Percentiles rank a stretch among this genome's conserved stretches.
Evolutionary conservation across 306 rosid species (phyloP).

Genomic region (Trifolium subterraneum): DNA sequence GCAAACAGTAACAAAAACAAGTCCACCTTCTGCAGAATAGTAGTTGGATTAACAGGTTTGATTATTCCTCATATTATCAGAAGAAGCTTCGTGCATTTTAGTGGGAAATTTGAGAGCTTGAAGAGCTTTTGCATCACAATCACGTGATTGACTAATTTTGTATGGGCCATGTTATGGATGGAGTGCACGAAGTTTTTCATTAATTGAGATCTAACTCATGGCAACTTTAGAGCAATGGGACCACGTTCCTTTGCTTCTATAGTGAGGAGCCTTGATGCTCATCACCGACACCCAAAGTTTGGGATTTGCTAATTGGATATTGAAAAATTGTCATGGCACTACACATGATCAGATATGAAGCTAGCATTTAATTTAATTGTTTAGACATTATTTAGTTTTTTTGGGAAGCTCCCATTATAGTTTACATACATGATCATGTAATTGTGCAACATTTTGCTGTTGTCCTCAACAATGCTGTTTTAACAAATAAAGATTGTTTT

Average conservation of each 20-base stretch:
- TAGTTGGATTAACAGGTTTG: constrained; percentile 51
- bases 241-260: constrained; percentile 30
- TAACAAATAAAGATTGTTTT: not conserved
- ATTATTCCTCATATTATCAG: constrained; percentile 41
- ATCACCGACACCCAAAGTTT: constrained; percentile 45
- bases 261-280: constrained; percentile 28
- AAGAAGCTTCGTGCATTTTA: constrained; percentile 44
- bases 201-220: constrained; percentile 30
- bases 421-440: constrained; percentile 2
- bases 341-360: constrained; percentile 40
- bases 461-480: not conserved
- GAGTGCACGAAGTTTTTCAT: constrained; percentile 33
- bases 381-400: not conserved
- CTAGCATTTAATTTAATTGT: not conserved
- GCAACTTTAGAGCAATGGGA: constrained; percentile 19
- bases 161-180: constrained; percentile 32
- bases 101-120: constrained; percentile 40
- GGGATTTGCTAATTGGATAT: constrained; percentile 20
- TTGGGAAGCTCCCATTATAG: not conserved
- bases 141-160: constrained; percentile 36
- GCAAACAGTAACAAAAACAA: constrained; percentile 41
- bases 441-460: constrained; percentile 19
- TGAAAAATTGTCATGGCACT: constrained; percentile 3
- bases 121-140: constrained; percentile 38
- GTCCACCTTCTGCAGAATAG: constrained; percentile 52